Conservation (phyloP, 2,329 filamentous ascomycete genomes). For the Basipetospora chlamydospora region DNA sequence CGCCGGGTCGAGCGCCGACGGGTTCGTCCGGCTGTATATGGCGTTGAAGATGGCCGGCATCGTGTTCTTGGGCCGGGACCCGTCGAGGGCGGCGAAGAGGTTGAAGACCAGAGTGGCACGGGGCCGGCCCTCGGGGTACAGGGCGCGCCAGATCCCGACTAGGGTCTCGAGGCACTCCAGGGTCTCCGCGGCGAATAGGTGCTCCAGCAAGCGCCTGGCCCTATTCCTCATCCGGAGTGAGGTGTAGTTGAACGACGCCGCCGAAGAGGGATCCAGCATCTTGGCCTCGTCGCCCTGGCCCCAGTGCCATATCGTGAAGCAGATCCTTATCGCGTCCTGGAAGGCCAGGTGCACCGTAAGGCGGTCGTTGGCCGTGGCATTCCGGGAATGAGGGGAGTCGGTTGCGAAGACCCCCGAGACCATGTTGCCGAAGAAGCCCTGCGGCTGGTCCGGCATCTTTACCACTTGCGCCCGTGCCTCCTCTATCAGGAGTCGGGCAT, state of each 20-base stretch:
- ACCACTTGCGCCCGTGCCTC: slow-evolving; percentile 52
- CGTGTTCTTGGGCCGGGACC: slow-evolving; percentile 77
- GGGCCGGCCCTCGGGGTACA: slow-evolving; percentile 7
- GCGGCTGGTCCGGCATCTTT: slow-evolving; percentile 70
- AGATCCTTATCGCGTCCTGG: slow-evolving; percentile 85
- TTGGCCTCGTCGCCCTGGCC: slow-evolving; percentile 47
- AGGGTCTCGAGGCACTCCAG: slow-evolving; percentile 88
- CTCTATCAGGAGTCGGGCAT: slow-evolving; percentile 66
- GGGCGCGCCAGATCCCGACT: slow-evolving; percentile 64
- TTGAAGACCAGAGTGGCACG: slow-evolving; percentile 55
- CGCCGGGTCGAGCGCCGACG: slow-evolving; percentile 58
- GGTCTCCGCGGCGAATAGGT: slow-evolving; percentile 82
- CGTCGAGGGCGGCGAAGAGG: slow-evolving; percentile 79
- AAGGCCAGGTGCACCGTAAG: slow-evolving; percentile 92
- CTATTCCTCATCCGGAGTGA: slow-evolving; percentile 83
- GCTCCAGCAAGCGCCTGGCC: slow-evolving; percentile 74
- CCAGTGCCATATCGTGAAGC: slow-evolving; percentile 93
- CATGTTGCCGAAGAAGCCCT: slow-evolving; percentile 88
- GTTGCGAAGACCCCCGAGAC: slow-evolving; percentile 79
- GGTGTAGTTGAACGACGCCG: slow-evolving; percentile 78
- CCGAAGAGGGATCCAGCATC: slow-evolving; percentile 49
- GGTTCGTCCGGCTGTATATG: slow-evolving; percentile 88
- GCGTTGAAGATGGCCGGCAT: slow-evolving; percentile 92
- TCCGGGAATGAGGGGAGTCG: slow-evolving; percentile 62
- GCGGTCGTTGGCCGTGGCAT: slow-evolving; percentile 79